These are phyloP conservation scores for Solanum infundibuliforme DNA, from an alignment of 257 asterid genomes.

Conservation along the genomic window DNA sequence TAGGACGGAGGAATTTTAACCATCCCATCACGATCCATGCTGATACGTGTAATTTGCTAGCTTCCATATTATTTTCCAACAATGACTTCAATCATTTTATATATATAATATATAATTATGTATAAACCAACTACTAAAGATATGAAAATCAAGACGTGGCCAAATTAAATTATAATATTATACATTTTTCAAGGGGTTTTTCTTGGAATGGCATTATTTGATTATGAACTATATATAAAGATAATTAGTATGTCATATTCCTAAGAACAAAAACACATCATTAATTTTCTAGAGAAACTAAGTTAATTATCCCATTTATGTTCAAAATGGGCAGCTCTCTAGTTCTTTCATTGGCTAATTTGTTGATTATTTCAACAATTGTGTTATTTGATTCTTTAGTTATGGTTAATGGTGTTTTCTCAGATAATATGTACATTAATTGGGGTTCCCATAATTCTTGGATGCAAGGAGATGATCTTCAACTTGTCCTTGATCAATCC, in stretches of 20 bases:
- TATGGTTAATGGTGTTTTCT: background rate
- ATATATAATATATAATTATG: background rate
- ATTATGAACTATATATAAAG: background rate
- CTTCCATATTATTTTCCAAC: background rate
- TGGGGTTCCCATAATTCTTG: background rate
- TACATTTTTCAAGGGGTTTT: background rate
- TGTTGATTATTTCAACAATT: background rate
- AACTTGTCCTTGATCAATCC: background rate
- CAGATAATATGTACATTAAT: background rate
- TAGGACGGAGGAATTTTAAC: background rate
- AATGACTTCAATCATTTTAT: background rate
- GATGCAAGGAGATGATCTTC: conserved; percentile 2
- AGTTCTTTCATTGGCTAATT: background rate
- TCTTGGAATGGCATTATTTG: background rate
- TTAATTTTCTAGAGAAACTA: background rate
- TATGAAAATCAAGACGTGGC: background rate
- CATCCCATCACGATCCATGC: accelerated
- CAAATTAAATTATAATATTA: background rate
- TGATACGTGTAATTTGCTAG: background rate
- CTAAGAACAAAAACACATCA: background rate
- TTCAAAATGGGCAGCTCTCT: background rate
- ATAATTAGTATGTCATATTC: background rate
- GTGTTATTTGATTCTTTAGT: background rate
- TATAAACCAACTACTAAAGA: background rate
- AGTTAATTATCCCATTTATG: background rate